These are phyloP conservation scores for Toxicodendron radicans DNA, from an alignment of 345 rosid genomes.

Conservation along the genomic window DNA sequence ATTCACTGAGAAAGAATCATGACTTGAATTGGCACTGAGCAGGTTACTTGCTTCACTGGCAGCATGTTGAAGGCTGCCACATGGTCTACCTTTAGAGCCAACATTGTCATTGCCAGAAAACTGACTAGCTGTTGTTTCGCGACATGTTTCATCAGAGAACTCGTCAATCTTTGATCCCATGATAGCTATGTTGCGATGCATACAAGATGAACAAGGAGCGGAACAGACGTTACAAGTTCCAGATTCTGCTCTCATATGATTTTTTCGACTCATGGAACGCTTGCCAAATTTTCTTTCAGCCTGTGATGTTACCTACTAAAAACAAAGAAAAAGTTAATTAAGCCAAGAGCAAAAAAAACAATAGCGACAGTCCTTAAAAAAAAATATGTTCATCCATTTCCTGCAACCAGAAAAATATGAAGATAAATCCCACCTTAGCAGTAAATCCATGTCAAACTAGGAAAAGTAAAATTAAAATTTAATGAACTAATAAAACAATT, in stretches of 20 bases:
- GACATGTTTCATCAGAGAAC: conserved; percentile 66
- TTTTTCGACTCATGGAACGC: conserved; percentile 47
- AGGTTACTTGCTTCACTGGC: conserved; percentile 66
- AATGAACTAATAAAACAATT: background rate
- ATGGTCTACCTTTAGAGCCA: conserved; percentile 27
- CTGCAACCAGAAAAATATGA: background rate
- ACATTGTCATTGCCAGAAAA: conserved; percentile 55
- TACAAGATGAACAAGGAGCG: conserved; percentile 85
- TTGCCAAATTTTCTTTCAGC: conserved; percentile 38
- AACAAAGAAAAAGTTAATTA: conserved; percentile 19
- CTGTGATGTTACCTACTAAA: conserved; percentile 35
- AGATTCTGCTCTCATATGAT: conserved; percentile 49
- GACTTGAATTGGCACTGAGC: conserved; percentile 46
- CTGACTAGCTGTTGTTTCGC: conserved; percentile 50
- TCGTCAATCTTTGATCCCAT: conserved; percentile 60
- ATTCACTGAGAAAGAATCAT: conserved; percentile 59
- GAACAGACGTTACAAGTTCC: conserved; percentile 82
- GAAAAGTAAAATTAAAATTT: background rate
- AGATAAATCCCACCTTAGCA: background rate
- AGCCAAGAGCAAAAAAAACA: conserved; percentile 7
- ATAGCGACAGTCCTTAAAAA: background rate
- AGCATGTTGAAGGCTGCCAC: conserved; percentile 38
- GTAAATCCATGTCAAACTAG: background rate
- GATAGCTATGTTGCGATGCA: conserved; percentile 51
- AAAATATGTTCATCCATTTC: background rate